phyloP scores from a whole-genome alignment of 305 asterid genomes.

The Striga hermonthica region DNA sequence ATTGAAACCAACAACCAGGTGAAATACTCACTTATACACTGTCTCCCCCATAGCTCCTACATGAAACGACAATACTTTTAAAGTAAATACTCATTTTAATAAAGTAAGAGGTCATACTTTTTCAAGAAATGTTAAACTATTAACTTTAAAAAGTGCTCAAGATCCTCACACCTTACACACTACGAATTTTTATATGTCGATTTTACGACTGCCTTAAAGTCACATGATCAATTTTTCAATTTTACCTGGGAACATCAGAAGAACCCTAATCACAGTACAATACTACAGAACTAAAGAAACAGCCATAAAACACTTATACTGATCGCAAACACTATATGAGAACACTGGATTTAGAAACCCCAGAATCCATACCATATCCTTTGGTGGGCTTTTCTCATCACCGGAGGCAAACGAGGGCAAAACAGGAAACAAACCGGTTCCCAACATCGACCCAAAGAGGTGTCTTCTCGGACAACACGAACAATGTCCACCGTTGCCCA shows the following conservation, averaged over 20 bases:
- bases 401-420: constrained; percentile 47
- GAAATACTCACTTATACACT: no score
- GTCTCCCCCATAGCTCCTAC: no score
- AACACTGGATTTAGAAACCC: constrained; percentile 9
- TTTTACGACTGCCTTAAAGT: not conserved
- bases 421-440: constrained; percentile 43
- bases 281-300: not conserved
- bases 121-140: no score
- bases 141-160: no score
- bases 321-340: not conserved
- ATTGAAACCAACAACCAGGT: no score
- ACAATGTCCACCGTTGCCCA: constrained; percentile 38
- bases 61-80: no score
- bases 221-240: not conserved
- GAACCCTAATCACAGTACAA: not conserved
- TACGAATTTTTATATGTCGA: not conserved
- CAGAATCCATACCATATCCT: constrained; percentile 44
- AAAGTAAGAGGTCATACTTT: no score
- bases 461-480: constrained; percentile 57
- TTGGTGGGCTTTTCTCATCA: constrained; percentile 33
- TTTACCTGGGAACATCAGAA: not conserved
- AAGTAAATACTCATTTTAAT: no score
- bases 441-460: constrained; percentile 44
- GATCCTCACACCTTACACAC: not conserved
- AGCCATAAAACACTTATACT: not conserved